phyloP scores from a whole-genome alignment of 345 rosid species.

The Lenwebbia sp. region DNA sequence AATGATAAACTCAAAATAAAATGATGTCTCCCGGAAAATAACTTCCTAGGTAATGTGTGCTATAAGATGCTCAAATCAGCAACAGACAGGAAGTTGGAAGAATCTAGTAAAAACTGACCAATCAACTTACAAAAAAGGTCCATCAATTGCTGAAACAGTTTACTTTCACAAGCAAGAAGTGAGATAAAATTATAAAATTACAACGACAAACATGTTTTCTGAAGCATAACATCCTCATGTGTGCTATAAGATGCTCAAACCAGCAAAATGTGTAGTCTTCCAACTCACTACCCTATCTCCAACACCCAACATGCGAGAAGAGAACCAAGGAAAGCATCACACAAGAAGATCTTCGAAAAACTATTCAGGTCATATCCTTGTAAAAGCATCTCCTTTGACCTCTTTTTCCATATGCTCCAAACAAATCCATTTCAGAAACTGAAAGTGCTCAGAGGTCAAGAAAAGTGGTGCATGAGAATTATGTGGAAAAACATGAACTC shows the following conservation, averaged over 20 bases:
- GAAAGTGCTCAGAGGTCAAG: background rate
- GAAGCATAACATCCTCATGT: background rate
- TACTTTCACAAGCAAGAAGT: background rate
- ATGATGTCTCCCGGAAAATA: background rate
- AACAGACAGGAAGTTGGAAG: background rate
- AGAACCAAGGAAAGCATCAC: background rate
- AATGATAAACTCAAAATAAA: background rate
- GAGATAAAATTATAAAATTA: background rate
- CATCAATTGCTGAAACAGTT: background rate
- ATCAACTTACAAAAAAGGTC: background rate
- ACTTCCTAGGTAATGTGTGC: background rate
- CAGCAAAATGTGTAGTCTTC: background rate
- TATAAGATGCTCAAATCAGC: background rate
- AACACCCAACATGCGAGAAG: background rate
- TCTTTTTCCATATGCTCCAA: background rate
- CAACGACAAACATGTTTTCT: background rate
- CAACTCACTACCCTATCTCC: background rate
- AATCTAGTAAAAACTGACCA: background rate
- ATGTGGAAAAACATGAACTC: background rate
- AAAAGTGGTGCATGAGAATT: background rate
- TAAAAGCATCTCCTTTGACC: background rate
- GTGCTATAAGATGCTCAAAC: background rate
- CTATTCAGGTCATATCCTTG: background rate
- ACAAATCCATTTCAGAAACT: background rate
- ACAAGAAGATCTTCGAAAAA: background rate